phyloP scores from a whole-genome alignment of 164 flowering plant genomes.

The Annona cherimola region DNA sequence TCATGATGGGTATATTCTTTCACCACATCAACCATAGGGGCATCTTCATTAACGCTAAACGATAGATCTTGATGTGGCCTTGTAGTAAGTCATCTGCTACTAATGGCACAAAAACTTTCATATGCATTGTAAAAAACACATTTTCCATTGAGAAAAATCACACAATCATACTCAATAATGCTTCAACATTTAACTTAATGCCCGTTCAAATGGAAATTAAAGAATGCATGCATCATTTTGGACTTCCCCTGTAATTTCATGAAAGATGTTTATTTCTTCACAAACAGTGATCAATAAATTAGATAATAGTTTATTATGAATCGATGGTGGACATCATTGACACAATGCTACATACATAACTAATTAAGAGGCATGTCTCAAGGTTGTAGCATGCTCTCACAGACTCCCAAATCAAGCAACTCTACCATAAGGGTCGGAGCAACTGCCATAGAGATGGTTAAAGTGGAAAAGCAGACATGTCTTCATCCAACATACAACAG shows the following conservation, averaged over 20 bases:
- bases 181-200: not conserved
- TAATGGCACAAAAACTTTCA: not conserved
- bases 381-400: too few species aligned
- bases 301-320: not conserved
- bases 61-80: too few species aligned
- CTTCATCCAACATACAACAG: not conserved
- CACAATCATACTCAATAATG: not conserved
- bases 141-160: not conserved
- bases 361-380: too few species aligned
- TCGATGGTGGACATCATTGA: too few species aligned
- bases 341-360: too few species aligned
- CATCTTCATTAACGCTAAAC: too few species aligned
- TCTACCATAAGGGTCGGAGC: not conserved
- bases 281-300: not conserved
- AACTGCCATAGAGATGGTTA: not conserved
- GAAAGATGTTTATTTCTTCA: not conserved
- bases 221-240: not conserved
- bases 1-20: too few species aligned
- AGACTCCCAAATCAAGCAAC: too few species aligned
- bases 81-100: not conserved
- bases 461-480: not conserved
- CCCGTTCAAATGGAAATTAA: not conserved
- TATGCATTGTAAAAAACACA: not conserved
- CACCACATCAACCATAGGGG: too few species aligned
- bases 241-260: not conserved